phyloP scores from a whole-genome alignment of 352 stramenopile species.

The Phytophthora sp. region DNA sequence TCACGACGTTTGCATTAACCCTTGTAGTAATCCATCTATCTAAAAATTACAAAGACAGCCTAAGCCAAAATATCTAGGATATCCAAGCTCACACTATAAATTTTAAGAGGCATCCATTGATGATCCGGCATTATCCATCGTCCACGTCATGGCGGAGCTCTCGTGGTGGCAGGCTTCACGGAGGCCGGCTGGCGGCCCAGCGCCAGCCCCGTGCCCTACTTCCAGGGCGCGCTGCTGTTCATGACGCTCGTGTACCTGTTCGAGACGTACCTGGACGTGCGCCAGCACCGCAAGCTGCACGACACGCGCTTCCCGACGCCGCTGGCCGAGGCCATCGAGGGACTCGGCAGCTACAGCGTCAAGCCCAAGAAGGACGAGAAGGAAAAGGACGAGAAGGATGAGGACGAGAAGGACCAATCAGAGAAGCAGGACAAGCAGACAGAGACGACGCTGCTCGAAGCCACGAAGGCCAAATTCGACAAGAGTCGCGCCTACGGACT shows the following conservation, averaged over 20 bases:
- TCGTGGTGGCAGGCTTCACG: constrained; percentile 58
- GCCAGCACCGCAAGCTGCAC: constrained; percentile 92
- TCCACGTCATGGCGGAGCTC: constrained; percentile 15
- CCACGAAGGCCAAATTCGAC: constrained; percentile 93
- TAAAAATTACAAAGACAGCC: too few relatives aligned
- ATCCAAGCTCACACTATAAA: too few relatives aligned
- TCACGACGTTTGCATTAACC: background rate
- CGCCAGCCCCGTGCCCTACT: constrained; percentile 62
- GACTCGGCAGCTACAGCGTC: constrained; percentile 46
- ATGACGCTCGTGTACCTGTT: constrained; percentile 91
- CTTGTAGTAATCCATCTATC: background rate
- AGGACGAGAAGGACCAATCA: constrained; percentile 16
- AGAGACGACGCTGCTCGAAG: constrained; percentile 70
- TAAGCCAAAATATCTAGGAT: background rate
- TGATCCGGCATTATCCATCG: constrained; percentile 5
- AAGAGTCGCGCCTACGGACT: constrained; percentile 94
- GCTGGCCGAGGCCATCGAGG: constrained; percentile 60
- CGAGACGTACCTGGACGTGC: constrained; percentile 93
- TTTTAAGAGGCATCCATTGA: background rate
- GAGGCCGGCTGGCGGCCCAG: constrained; percentile 60
- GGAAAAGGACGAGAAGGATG: constrained; percentile 14
- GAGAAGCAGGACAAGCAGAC: too few relatives aligned
- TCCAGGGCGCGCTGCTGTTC: constrained; percentile 85
- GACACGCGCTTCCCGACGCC: constrained; percentile 69
- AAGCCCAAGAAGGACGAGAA: constrained; percentile 20